Evolutionary conservation across 495 filamentous ascomycete species (phyloP).

Genomic region (Lasiosphaeria hispida): DNA sequence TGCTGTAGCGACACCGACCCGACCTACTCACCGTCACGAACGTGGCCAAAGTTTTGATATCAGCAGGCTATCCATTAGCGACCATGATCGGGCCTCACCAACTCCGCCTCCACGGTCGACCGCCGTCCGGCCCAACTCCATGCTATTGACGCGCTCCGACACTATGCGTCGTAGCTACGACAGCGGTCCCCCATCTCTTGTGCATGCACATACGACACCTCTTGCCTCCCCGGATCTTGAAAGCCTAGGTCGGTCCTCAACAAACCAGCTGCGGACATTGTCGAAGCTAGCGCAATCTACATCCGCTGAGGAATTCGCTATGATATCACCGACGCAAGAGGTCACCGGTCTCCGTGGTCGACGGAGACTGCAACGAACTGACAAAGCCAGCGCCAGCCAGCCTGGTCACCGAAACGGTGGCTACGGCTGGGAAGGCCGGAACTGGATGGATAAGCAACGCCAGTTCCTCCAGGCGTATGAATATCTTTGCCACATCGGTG

Average conservation of each 20-base stretch:
- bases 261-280: slow-evolving; percentile 81
- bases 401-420: slow-evolving; percentile 48
- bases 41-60: slow-evolving; percentile 53
- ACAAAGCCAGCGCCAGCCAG: slow-evolving; percentile 44
- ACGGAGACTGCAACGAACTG: slow-evolving; percentile 73
- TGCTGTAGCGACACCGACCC: slow-evolving; percentile 34
- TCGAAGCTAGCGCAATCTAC: slow-evolving; percentile 79
- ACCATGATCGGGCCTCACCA: slow-evolving; percentile 34
- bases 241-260: slow-evolving; percentile 77
- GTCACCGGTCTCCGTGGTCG: slow-evolving; percentile 86
- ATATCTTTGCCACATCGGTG: slow-evolving; percentile 98
- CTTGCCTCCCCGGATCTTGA: slow-evolving; percentile 69
- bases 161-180: slow-evolving; percentile 38
- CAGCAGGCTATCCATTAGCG: slow-evolving; percentile 42
- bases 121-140: slow-evolving; percentile 51
- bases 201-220: slow-evolving; percentile 47
- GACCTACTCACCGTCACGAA: slow-evolving; percentile 33
- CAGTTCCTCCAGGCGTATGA: slow-evolving; percentile 98
- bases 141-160: slow-evolving; percentile 53
- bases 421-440: slow-evolving; percentile 77
- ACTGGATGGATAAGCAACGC: slow-evolving; percentile 98
- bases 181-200: slow-evolving; percentile 34
- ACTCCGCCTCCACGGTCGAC: slow-evolving; percentile 36
- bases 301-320: slow-evolving; percentile 72
- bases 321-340: slow-evolving; percentile 70